A percentile compares a stretch with the other conserved stretches of the same genome.
phyloP scores from a whole-genome alignment of 345 rosid species.

The Linum trigynum region DNA sequence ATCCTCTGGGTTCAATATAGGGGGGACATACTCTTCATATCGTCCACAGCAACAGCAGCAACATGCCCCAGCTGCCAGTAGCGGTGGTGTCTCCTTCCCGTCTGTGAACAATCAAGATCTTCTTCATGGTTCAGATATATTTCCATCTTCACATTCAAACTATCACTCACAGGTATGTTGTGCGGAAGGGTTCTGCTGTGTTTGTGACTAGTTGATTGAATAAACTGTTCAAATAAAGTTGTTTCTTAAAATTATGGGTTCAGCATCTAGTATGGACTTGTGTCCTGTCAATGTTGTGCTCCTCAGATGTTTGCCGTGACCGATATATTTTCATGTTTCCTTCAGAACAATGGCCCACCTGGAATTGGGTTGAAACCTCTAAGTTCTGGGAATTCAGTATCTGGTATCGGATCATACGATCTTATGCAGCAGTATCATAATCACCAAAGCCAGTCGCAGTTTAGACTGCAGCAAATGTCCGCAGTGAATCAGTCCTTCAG shows the following conservation, averaged over 20 bases:
- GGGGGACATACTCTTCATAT: conserved; percentile 75
- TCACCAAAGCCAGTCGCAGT: conserved; percentile 80
- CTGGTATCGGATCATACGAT: conserved; percentile 64
- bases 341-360: conserved; percentile 75
- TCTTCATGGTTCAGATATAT: conserved; percentile 74
- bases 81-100: conserved; percentile 51
- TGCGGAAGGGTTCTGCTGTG: neutral
- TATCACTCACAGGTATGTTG: conserved; percentile 77
- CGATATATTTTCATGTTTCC: conserved; percentile 7
- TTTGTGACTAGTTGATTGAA: neutral
- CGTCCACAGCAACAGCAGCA: conserved; percentile 88
- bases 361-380: conserved; percentile 84
- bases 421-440: conserved; percentile 85
- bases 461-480: conserved; percentile 80
- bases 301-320: neutral
- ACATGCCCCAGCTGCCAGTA: conserved; percentile 68
- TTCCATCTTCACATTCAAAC: conserved; percentile 62
- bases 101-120: conserved; percentile 60
- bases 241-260: too few relatives aligned
- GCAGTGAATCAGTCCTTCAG: conserved; percentile 77
- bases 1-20: conserved; percentile 82
- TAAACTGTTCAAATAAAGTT: neutral
- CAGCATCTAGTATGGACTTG: too few relatives aligned
- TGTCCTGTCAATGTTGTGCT: too few relatives aligned
- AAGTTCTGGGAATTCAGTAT: conserved; percentile 57